phyloP scores from a whole-genome alignment of 2,329 filamentous ascomycete species.

The Cryphonectria nitschkei region DNA sequence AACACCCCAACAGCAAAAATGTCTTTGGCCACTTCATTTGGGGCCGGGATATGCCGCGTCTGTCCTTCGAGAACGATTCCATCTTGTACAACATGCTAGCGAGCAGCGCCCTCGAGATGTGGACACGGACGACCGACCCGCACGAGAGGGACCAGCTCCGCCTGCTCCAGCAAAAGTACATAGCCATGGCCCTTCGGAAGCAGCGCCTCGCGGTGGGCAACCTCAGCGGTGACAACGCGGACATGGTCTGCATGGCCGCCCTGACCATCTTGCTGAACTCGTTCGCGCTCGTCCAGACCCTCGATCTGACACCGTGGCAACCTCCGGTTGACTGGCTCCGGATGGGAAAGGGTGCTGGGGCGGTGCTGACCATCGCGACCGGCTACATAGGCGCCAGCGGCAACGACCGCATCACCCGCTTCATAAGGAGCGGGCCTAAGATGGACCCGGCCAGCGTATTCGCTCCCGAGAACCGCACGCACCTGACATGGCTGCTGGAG shows the following conservation, averaged over 20 bases:
- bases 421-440: slow-evolving; percentile 36
- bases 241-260: slow-evolving; percentile 42
- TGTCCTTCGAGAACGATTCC: slow-evolving; percentile 39
- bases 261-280: slow-evolving; percentile 43
- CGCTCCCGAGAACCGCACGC: slow-evolving; percentile 35
- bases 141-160: slow-evolving; percentile 30
- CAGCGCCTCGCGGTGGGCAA: slow-evolving; percentile 42
- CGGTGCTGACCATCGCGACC: slow-evolving; percentile 38
- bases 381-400: slow-evolving; percentile 31
- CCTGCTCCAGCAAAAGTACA: slow-evolving; percentile 42
- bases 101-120: slow-evolving; percentile 43
- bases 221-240: slow-evolving; percentile 37
- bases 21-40: slow-evolving; percentile 34
- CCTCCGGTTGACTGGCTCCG: slow-evolving; percentile 44
- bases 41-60: slow-evolving; percentile 39
- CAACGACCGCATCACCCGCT: slow-evolving; percentile 35
- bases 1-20: neutral
- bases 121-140: slow-evolving; percentile 32
- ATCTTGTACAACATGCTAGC: slow-evolving; percentile 42
- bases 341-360: slow-evolving; percentile 41
- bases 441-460: slow-evolving; percentile 40
- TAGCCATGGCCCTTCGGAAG: slow-evolving; percentile 41
- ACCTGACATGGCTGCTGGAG: slow-evolving; percentile 42
- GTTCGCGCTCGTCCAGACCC: slow-evolving; percentile 44
- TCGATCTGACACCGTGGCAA: slow-evolving; percentile 42